phyloP scores from a whole-genome alignment of 139 green algal species.

The Chlorella sp. region DNA sequence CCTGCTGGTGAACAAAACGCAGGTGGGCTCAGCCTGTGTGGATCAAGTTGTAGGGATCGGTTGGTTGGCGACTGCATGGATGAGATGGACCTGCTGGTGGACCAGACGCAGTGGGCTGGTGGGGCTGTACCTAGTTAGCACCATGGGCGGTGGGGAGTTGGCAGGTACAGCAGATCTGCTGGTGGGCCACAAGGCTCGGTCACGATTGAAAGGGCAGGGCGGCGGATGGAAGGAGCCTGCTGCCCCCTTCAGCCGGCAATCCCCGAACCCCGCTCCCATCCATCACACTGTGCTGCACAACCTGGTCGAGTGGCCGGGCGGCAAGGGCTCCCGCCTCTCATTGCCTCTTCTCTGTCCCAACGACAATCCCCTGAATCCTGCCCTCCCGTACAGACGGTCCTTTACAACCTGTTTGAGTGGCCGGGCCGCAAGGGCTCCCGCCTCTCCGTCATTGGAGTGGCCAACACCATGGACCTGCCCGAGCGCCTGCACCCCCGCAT shows the following conservation, averaged over 20 bases:
- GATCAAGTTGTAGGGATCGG: no score
- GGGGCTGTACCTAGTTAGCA: no score
- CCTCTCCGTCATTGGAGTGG: constrained; percentile 92
- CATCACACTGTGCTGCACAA: constrained; percentile 1
- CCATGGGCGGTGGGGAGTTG: no score
- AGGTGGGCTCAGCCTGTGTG: constrained; percentile 52
- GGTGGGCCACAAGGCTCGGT: no score
- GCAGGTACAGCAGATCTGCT: no score
- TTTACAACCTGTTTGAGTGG: constrained; percentile 99
- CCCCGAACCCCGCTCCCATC: not conserved
- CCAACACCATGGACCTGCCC: constrained; percentile 98
- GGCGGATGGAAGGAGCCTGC: no score
- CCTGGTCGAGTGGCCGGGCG: not conserved
- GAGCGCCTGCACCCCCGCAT: constrained; percentile 94
- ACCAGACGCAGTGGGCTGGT: constrained; percentile 80
- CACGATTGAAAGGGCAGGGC: no score
- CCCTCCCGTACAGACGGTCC: constrained; percentile 65
- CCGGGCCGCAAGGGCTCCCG: constrained; percentile 62
- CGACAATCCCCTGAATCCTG: not conserved
- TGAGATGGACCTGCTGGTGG: constrained; percentile 97
- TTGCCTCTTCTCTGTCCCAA: not conserved
- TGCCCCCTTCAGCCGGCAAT: no score
- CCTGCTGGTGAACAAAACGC: constrained; percentile 89
- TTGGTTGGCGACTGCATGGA: constrained; percentile 77
- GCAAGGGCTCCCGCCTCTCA: no score